These are phyloP conservation scores for Cryptococcus sp. DNA, from an alignment of 1,284 basidiomycete genomes.

Conservation along the genomic window DNA sequence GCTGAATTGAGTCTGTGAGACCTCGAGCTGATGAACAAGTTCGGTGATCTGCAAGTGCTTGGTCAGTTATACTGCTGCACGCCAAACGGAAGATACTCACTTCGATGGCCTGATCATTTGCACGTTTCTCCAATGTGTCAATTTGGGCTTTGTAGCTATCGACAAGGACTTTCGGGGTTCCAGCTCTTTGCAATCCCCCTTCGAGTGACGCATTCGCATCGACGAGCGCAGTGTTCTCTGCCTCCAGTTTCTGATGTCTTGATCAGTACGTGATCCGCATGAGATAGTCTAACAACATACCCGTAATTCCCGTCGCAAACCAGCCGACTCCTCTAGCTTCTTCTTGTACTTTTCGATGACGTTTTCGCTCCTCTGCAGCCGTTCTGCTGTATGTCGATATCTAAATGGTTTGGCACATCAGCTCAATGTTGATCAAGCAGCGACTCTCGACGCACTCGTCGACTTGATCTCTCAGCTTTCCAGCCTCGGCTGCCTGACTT, in stretches of 20 bases:
- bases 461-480: constrained; percentile 82
- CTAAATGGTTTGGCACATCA: constrained; percentile 52
- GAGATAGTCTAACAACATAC: constrained; percentile 51
- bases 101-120: constrained; percentile 30
- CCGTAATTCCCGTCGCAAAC: constrained; percentile 81
- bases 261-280: not conserved
- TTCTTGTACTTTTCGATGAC: constrained; percentile 99
- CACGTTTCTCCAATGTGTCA: constrained; percentile 73
- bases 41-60: constrained; percentile 71
- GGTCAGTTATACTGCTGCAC: constrained; percentile 39
- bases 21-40: constrained; percentile 74
- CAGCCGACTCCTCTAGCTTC: constrained; percentile 91
- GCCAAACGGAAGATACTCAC: constrained; percentile 28
- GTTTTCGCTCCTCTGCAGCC: constrained; percentile 88
- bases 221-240: constrained; percentile 86
- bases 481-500: constrained; percentile 71
- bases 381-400: constrained; percentile 85
- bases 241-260: constrained; percentile 70
- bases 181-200: constrained; percentile 84
- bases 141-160: constrained; percentile 86
- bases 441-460: constrained; percentile 70
- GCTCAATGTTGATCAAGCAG: not conserved
- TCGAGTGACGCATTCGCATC: constrained; percentile 88
- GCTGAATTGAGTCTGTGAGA: constrained; percentile 66
- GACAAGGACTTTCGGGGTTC: constrained; percentile 83